Evolutionary conservation across 306 rosid genomes (phyloP), one percentile per base, ranked within the genome.

Genomic region (Calophaca sinica): DNA sequence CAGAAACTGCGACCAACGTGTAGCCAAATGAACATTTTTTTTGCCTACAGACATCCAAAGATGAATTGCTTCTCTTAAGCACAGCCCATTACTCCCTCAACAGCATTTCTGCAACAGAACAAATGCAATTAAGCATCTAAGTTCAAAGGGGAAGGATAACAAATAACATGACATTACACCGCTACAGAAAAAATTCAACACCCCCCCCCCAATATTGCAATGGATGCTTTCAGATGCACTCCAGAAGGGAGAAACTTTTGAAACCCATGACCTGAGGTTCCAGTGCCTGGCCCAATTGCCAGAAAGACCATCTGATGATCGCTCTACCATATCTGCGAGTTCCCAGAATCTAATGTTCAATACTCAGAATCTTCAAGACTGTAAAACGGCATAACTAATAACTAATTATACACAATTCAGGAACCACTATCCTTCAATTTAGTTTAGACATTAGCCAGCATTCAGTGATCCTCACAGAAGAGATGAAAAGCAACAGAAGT

Each of bases 101-200:
- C 93, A 81, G 91, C 96, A 88, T 84, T 89, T 93, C 93, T 93
- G 97, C 90, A 91, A 93, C 85, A 91, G 89, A 89, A 89, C 72
- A 90, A 80, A 87, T 84, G 82, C 76, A 87, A 93, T 85, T 89
- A 88, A 88, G 90, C 84, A 84, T 83, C 86, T 29, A 83, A 75
- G 83, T 82, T 76, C 86, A 84, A 80, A 76, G 88, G 77, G 79
- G 77, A 75, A 84, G 75, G 83, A 78, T 79, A 83, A 88, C 84
- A 76, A 86, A 89, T 86, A 77, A 80, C 90, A 85, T 80, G 85
- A 76, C 89, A 84, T 88, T 88, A 80, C 90, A 55, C 85, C 35
- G 79, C 86, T 74, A 81, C 84, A 86, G 67, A 79, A 62, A 58
- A 74, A 77, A 82, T 60, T 60, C 83, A 83, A 83, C 74, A 32